Percentiles rank a stretch among this genome's conserved stretches.
phyloP scores from a whole-genome alignment of 2,329 filamentous ascomycete genomes.

The Alternaria metachromatica region DNA sequence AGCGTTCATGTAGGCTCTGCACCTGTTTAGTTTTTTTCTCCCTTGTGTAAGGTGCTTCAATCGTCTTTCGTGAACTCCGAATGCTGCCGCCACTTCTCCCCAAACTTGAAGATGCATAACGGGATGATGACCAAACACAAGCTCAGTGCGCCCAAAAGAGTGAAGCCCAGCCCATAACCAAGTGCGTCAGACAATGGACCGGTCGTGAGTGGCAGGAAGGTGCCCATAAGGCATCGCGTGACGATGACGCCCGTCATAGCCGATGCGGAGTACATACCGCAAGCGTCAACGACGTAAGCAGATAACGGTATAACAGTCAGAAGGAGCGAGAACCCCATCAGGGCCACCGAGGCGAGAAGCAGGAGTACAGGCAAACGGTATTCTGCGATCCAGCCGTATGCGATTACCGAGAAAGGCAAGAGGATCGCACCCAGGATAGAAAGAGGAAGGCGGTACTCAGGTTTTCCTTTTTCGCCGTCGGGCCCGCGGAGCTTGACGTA shows the following conservation, averaged over 20 bases:
- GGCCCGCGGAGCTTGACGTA: conserved; percentile 58
- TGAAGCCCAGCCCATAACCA: conserved; percentile 62
- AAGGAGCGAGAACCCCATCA: conserved; percentile 57
- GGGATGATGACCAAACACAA: conserved; percentile 60
- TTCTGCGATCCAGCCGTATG: conserved; percentile 62
- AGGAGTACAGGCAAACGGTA: conserved; percentile 51
- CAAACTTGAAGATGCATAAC: conserved; percentile 59
- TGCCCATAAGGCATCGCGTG: conserved; percentile 62
- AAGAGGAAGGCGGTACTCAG: conserved; percentile 64
- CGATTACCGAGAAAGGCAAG: conserved; percentile 55
- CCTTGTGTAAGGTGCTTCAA: not conserved
- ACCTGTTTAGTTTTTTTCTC: not conserved
- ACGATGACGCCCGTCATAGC: conserved; percentile 65
- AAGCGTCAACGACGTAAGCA: conserved; percentile 65
- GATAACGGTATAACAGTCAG: conserved; percentile 59
- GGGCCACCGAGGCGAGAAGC: conserved; percentile 54
- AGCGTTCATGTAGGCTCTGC: not conserved
- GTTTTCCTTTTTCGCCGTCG: conserved; percentile 52
- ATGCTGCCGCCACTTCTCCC: conserved; percentile 59
- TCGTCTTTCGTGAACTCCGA: conserved; percentile 56
- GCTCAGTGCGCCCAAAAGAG: conserved; percentile 52
- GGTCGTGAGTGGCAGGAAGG: conserved; percentile 62
- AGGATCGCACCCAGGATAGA: conserved; percentile 55
- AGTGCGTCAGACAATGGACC: conserved; percentile 56
- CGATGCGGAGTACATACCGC: conserved; percentile 62